phyloP scores from a whole-genome alignment of 257 asterid species.

The Osmanthus fragrans region DNA sequence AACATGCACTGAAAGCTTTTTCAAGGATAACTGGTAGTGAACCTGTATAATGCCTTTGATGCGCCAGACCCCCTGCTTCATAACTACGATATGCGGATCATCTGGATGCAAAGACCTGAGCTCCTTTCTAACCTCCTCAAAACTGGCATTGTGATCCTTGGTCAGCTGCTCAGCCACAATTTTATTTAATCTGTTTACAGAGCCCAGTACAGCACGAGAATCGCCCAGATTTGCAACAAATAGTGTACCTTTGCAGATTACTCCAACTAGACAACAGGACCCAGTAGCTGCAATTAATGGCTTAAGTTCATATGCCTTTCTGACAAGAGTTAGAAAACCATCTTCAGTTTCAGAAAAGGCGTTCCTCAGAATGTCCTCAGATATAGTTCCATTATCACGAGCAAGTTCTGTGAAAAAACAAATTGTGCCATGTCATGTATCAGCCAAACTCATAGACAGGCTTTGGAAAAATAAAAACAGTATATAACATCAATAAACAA shows the following conservation, averaged over 20 bases:
- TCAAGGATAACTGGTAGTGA: not conserved
- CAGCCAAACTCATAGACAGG: not conserved
- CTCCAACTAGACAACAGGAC: slow-evolving; percentile 82
- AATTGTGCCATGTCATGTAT: slow-evolving; percentile 12
- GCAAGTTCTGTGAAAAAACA: slow-evolving; percentile 51
- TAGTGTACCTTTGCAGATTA: slow-evolving; percentile 62
- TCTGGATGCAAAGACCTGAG: slow-evolving; percentile 60
- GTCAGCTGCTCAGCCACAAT: slow-evolving; percentile 77
- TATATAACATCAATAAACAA: not conserved
- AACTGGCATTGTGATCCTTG: slow-evolving; percentile 63
- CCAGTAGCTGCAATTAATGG: slow-evolving; percentile 62
- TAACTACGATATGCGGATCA: slow-evolving; percentile 53
- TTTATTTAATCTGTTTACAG: slow-evolving; percentile 39
- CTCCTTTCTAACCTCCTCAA: slow-evolving; percentile 74
- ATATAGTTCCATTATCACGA: slow-evolving; percentile 52
- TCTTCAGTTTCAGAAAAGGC: slow-evolving; percentile 70
- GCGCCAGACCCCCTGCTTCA: slow-evolving; percentile 68
- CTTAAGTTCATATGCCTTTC: slow-evolving; percentile 40
- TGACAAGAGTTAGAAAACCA: slow-evolving; percentile 53
- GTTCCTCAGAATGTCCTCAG: slow-evolving; percentile 49
- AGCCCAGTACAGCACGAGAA: slow-evolving; percentile 84
- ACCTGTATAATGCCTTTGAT: slow-evolving; percentile 93
- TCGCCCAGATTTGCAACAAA: slow-evolving; percentile 79
- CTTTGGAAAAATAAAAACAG: slow-evolving; percentile 2
- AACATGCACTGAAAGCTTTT: not conserved